phyloP scores from a whole-genome alignment of 192 early-diverging fungal species.

The Dissophora globulifera region DNA sequence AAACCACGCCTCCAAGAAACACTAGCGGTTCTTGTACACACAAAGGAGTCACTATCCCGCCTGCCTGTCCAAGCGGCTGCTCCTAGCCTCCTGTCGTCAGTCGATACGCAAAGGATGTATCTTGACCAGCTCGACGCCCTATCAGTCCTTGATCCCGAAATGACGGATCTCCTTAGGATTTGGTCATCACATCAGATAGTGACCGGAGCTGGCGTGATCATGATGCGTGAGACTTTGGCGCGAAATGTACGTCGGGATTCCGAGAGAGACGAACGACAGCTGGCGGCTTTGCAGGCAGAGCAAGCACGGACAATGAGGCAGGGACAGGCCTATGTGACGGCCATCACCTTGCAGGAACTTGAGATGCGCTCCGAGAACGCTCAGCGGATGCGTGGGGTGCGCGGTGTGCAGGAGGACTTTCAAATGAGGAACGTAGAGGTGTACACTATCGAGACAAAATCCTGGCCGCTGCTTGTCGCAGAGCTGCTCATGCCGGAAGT shows the following conservation, averaged over 20 bases:
- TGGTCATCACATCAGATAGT: constrained; percentile 1
- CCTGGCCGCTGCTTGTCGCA: constrained; percentile 33
- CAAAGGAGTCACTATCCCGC: too few species aligned
- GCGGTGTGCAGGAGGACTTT: not conserved
- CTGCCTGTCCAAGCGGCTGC: too few species aligned
- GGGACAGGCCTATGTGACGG: not conserved
- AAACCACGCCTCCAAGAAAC: constrained; percentile 2
- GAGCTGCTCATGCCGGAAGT: constrained; percentile 31
- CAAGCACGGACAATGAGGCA: not conserved
- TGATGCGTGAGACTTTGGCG: not conserved
- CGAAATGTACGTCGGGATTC: not conserved
- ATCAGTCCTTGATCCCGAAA: too few species aligned
- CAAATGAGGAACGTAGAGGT: constrained; percentile 4
- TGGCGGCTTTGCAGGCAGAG: constrained; percentile 9
- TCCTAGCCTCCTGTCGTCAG: too few species aligned
- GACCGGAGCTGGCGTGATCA: not conserved
- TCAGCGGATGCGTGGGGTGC: not conserved
- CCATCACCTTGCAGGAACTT: not conserved
- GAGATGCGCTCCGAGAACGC: not conserved
- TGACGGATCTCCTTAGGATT: too few species aligned
- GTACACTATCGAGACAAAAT: not conserved
- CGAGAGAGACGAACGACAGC: not conserved
- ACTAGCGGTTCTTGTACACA: too few species aligned
- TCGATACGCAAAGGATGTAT: too few species aligned
- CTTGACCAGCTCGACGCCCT: too few species aligned